Evolutionary conservation across 371 early-diverging fungal species (phyloP).

Genomic region (Mortierella sp.): DNA sequence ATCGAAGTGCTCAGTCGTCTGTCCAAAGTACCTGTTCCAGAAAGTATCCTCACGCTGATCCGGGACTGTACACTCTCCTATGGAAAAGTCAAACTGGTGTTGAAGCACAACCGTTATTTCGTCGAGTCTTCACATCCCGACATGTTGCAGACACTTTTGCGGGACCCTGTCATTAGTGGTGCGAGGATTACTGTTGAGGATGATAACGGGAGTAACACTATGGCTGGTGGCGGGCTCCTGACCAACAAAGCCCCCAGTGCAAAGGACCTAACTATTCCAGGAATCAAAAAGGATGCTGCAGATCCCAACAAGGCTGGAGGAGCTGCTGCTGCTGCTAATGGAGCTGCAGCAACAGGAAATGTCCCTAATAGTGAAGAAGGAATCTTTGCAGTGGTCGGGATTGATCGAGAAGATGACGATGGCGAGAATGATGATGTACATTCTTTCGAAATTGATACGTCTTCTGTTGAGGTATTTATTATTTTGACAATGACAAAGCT

Average conservation of each 20-base stretch:
- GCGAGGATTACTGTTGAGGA: conserved; percentile 69
- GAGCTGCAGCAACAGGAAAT: conserved; percentile 15
- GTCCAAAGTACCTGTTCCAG: conserved; percentile 92
- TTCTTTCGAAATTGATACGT: conserved; percentile 88
- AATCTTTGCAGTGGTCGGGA: conserved; percentile 66
- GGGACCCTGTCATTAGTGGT: conserved; percentile 81
- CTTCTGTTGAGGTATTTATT: conserved; percentile 77
- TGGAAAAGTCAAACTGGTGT: conserved; percentile 98
- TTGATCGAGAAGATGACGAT: conserved; percentile 74
- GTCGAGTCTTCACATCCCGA: conserved; percentile 92
- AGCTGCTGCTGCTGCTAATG: conserved; percentile 26
- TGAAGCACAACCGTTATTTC: conserved; percentile 96
- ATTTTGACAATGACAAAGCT: background rate
- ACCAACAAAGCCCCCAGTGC: conserved; percentile 63
- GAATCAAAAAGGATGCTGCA: conserved; percentile 55
- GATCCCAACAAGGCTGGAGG: conserved; percentile 50
- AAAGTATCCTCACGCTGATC: conserved; percentile 89
- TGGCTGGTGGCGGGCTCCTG: conserved; percentile 34
- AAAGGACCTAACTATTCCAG: conserved; percentile 71
- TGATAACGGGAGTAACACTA: conserved; percentile 18
- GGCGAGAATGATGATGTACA: conserved; percentile 79
- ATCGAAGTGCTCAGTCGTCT: conserved; percentile 93
- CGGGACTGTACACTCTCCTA: conserved; percentile 92
- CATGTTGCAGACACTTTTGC: conserved; percentile 84
- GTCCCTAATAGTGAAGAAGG: conserved; percentile 55